These are phyloP conservation scores for Zymoseptoria brevis DNA, from an alignment of 2,329 filamentous ascomycete genomes.

Conservation along the genomic window DNA sequence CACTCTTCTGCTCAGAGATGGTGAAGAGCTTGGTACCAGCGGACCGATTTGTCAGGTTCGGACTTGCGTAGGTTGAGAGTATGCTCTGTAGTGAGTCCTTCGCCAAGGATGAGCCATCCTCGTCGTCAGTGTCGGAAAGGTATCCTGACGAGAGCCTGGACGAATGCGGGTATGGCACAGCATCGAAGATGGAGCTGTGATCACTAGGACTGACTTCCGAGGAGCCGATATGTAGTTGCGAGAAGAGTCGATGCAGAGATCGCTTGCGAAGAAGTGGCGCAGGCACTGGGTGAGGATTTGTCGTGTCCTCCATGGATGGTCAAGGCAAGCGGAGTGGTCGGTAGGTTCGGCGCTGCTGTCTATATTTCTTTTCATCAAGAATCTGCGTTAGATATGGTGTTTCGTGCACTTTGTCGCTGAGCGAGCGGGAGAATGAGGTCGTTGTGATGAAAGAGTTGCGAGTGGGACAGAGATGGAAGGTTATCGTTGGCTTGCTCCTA, in stretches of 20 bases:
- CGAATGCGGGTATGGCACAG: conserved; percentile 3
- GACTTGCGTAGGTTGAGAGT: background rate
- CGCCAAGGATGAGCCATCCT: background rate
- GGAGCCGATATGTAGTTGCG: conserved; percentile 6
- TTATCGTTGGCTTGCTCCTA: background rate
- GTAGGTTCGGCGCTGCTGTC: background rate
- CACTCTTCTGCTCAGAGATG: conserved; percentile 37
- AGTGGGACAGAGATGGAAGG: background rate
- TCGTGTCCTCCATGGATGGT: no score
- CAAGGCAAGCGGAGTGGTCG: background rate
- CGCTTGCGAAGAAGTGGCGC: background rate
- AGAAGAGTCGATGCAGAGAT: conserved; percentile 2
- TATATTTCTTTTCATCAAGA: background rate
- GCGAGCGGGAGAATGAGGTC: background rate
- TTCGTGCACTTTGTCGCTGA: background rate
- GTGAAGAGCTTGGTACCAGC: conserved; percentile 36
- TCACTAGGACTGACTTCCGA: conserved; percentile 16
- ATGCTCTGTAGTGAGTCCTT: background rate
- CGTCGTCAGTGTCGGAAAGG: background rate
- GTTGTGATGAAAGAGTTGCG: background rate
- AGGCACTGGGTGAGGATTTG: no score
- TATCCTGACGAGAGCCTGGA: background rate
- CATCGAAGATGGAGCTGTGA: conserved; percentile 21
- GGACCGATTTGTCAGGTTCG: conserved; percentile 16
- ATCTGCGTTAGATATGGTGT: background rate